Evolutionary conservation across 1,284 basidiomycete genomes (phyloP).

Genomic region (Phaffia rhodozyma): DNA sequence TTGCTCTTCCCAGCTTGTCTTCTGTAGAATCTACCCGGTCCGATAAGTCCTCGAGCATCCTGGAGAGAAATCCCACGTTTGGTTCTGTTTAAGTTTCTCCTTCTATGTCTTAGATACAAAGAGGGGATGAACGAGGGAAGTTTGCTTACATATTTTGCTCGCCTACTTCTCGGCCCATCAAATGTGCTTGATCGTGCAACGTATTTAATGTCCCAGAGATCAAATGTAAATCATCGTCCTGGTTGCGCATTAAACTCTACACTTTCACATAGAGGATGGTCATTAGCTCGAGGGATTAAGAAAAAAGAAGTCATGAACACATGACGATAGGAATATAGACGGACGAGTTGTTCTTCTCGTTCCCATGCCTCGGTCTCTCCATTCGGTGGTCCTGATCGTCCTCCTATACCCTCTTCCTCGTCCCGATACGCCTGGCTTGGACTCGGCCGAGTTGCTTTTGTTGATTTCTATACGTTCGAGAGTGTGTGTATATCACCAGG

Average conservation of each 20-base stretch:
- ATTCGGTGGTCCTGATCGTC: neutral
- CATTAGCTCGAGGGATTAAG: neutral
- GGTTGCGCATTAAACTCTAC: conserved; percentile 68
- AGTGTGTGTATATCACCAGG: neutral
- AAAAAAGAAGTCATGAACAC: neutral
- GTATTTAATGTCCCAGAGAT: conserved; percentile 72
- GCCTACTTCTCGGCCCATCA: conserved; percentile 76
- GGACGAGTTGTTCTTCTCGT: conserved; percentile 64
- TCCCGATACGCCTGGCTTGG: conserved; percentile 28
- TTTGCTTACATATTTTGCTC: conserved; percentile 70
- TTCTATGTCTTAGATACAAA: neutral
- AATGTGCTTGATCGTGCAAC: conserved; percentile 69
- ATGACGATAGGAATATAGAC: neutral
- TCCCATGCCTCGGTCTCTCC: conserved; percentile 46
- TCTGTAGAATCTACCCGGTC: conserved; percentile 60
- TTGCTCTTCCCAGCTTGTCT: conserved; percentile 54
- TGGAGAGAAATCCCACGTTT: conserved; percentile 27
- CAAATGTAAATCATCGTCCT: conserved; percentile 71
- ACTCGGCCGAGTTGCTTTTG: neutral
- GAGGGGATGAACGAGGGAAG: neutral
- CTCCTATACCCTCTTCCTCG: conserved; percentile 48
- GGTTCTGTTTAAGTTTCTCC: neutral
- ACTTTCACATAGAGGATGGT: neutral
- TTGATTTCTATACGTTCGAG: neutral
- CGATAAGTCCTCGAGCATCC: conserved; percentile 73